Base-by-base conservation (phyloP, 768 basidiomycete genomes). In the Calocera cornea region DNA sequence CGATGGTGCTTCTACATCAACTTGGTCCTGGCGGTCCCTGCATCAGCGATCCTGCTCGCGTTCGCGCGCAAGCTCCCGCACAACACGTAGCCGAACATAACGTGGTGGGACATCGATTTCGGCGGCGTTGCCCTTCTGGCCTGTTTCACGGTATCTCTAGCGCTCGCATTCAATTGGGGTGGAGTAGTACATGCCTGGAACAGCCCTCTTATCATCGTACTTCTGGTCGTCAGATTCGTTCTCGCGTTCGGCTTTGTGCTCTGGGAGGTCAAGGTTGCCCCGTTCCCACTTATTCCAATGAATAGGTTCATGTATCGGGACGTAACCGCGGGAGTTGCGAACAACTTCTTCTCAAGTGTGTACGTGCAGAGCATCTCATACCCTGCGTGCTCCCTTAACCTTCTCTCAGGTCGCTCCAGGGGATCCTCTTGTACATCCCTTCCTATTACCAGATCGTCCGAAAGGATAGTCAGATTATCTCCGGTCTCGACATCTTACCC, bases 1-100 rank as follows among this genome's bases (percentile, higher is more conserved):
- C 54, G 54, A 5, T 89, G 88, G 87, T 88, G 87, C 73, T 88
- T 88, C 74, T 89, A 87, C 84, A 80, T 89, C 50, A 86, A 83
- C 29, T 78, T 89, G 5, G 31, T 60, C 54, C 24, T 60, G 10
- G 54, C 54, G 14, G 54, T 60, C 54, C 54, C 54, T 7, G 54
- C 54, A 60, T 12, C 31, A 22, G 54, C 14, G 5, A 60, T 60
- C 54, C 54, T 29, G 14, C 27, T 60, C 54, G 54, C 54, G 14
- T 60, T 29, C 19, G 27, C 27, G 10, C 54, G 54, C 11, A 60
- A 60, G 54, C 54, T 60, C 5, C 54, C 54, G 11, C 54, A 60
- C 54, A 27, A 7, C 54, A 60, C 54, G 14, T 29, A 60, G 31
- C 54, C 54, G 16, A 33, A 60, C 22, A 27, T 60, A 3, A 29